Base-by-base conservation (phyloP, 257 asterid species). In the Nicotiana obtusifolia region DNA sequence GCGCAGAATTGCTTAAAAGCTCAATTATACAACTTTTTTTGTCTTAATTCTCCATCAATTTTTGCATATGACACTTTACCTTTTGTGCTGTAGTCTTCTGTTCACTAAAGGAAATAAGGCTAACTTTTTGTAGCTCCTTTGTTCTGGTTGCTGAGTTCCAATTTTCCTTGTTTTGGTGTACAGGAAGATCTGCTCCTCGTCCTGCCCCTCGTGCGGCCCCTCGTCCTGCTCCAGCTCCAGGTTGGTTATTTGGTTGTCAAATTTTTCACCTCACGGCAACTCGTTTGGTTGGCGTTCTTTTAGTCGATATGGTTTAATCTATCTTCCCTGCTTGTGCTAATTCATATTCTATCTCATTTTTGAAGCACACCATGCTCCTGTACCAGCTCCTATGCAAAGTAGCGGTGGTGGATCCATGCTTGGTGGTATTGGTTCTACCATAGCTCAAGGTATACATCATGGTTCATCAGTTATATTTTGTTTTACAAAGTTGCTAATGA, bases 121-220 rank as follows among this genome's bases (percentile, higher is more conserved):
- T 0, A 69, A 20, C 13, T 20, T 20, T 47, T 24, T 47, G 37
- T 4, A 5, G 19, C 60, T 2, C 17, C 5, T 71, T 44, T 22
- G 2, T 47, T 22, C 59, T 73, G 15, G 78, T 47, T 73, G 61
- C 22, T 73, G 78, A 73, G 4, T 3, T 47, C 49, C 24, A 7
- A 35, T 35, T 59, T 78, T 78, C 37, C 65, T 78, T 59, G 71
- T 59, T 78, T 33, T 3, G 13, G 60, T 79, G 71, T 79, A 33
- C 91, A 95, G 99, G 99, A 88, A 88, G 99, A 88, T 87, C 97
- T 69, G 83, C 99, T 17, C 93, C 97, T 10, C 97, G 99, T 80
- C 88, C 94, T 13, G 91, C 97, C 20, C 88, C 92, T 41, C 98
- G 95, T 44, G 15, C 67, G 7, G 81, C 69, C 7, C 82, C 60